Conservation (phyloP, 495 filamentous ascomycete species). For the Apodospora peruviana region DNA sequence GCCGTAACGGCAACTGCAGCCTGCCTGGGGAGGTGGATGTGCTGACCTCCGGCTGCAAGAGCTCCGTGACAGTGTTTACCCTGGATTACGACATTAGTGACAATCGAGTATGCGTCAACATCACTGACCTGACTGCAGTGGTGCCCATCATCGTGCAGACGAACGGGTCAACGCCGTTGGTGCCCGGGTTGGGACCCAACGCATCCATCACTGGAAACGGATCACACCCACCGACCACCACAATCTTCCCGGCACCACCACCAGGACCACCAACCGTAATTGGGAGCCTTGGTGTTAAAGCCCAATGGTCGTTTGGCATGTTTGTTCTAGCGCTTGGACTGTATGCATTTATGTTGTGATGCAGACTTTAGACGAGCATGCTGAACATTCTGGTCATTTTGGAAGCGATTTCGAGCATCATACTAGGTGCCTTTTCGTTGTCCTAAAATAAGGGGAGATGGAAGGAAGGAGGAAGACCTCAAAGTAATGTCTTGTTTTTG, state of each 20-base stretch:
- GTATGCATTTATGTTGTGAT: too few relatives aligned
- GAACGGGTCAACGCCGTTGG: conserved; percentile 4
- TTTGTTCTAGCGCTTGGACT: too few relatives aligned
- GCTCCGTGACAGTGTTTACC: conserved; percentile 30
- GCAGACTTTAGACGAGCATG: too few relatives aligned
- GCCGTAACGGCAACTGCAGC: conserved; percentile 30
- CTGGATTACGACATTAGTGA: conserved; percentile 30
- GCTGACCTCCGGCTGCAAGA: conserved; percentile 16
- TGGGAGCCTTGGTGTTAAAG: too few relatives aligned
- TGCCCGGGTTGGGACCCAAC: conserved; percentile 4
- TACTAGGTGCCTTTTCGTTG: too few relatives aligned
- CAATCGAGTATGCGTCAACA: conserved; percentile 7
- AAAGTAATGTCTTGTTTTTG: neutral
- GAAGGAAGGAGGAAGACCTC: too few relatives aligned
- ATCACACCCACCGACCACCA: neutral
- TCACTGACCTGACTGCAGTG: conserved; percentile 7
- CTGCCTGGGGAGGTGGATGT: conserved; percentile 29
- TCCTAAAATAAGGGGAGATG: too few relatives aligned
- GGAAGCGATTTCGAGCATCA: too few relatives aligned
- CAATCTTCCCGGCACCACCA: conserved; percentile 1
- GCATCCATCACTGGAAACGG: conserved; percentile 5
- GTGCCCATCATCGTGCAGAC: conserved; percentile 9
- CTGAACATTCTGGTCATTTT: too few relatives aligned
- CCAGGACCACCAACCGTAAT: neutral
- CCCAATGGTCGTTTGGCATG: too few relatives aligned